Conservation (phyloP, 2,329 filamentous ascomycete species). For the Ceratocystis colombiana region DNA sequence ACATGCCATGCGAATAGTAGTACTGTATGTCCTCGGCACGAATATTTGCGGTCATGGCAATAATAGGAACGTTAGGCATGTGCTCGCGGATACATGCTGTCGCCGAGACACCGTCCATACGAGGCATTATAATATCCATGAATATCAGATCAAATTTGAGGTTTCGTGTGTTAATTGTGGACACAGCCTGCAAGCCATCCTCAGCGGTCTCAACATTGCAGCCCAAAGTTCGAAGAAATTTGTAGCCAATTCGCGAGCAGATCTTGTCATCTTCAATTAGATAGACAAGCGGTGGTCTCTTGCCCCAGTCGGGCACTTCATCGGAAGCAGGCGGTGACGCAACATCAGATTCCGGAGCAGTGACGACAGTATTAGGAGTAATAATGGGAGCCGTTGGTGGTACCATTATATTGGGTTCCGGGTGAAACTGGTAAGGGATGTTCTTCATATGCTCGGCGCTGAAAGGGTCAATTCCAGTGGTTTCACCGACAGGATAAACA, state of each 20-base stretch:
- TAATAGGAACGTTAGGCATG: constrained; percentile 70
- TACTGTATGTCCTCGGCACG: constrained; percentile 91
- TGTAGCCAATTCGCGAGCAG: constrained; percentile 57
- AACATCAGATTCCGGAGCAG: constrained; percentile 11
- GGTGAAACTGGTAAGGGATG: constrained; percentile 63
- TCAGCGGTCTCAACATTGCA: constrained; percentile 59
- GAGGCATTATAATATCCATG: constrained; percentile 97
- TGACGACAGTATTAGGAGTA: not conserved
- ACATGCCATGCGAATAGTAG: constrained; percentile 99
- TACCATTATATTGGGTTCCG: constrained; percentile 28
- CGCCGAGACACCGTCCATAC: constrained; percentile 86
- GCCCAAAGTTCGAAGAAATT: constrained; percentile 55
- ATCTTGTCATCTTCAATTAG: constrained; percentile 76
- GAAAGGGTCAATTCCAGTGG: constrained; percentile 88
- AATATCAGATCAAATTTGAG: constrained; percentile 58
- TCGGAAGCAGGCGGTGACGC: constrained; percentile 10
- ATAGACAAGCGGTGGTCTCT: constrained; percentile 65
- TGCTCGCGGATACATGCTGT: constrained; percentile 88
- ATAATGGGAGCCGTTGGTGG: constrained; percentile 13
- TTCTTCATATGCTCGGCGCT: constrained; percentile 90
- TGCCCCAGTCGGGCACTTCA: constrained; percentile 41
- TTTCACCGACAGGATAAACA: constrained; percentile 85
- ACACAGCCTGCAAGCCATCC: constrained; percentile 86
- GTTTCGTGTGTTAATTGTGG: constrained; percentile 55
- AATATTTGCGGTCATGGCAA: constrained; percentile 98